A percentile compares a stretch with the other conserved stretches of the same genome.
Conservation (phyloP, 2,329 filamentous ascomycete species). For the Fusarium longipes region DNA sequence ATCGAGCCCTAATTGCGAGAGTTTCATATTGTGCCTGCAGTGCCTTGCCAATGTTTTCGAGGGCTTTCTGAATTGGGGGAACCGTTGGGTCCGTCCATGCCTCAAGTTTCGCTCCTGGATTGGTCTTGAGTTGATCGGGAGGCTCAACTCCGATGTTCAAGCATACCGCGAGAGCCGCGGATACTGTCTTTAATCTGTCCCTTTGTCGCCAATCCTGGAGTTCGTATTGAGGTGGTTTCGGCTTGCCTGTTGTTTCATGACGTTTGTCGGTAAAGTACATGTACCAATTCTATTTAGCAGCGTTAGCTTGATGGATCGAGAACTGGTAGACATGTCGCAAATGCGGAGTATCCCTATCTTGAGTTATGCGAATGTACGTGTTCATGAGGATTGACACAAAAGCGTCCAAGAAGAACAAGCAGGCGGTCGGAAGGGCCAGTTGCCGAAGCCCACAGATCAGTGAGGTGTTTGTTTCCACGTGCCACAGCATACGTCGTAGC, state of each 20-base stretch:
- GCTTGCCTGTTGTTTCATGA: slow-evolving; percentile 92
- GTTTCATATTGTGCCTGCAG: slow-evolving; percentile 98
- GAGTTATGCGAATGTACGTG: background rate
- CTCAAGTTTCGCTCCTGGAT: slow-evolving; percentile 90
- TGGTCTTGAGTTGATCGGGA: slow-evolving; percentile 95
- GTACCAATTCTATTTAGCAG: slow-evolving; percentile 82
- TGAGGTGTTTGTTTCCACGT: background rate
- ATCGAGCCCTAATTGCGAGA: slow-evolving; percentile 91
- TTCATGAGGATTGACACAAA: background rate
- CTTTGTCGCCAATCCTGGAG: slow-evolving; percentile 98
- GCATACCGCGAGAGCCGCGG: slow-evolving; percentile 91
- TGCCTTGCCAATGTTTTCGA: slow-evolving; percentile 95
- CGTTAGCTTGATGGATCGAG: slow-evolving; percentile 22
- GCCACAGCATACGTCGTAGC: slow-evolving; percentile 1
- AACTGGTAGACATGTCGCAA: background rate
- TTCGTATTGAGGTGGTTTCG: slow-evolving; percentile 73
- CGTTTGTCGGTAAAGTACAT: slow-evolving; percentile 99
- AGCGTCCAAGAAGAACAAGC: background rate
- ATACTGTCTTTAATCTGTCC: slow-evolving; percentile 95
- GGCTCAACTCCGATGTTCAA: slow-evolving; percentile 98
- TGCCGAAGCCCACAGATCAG: background rate
- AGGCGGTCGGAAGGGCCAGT: background rate
- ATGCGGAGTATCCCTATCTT: background rate
- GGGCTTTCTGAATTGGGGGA: slow-evolving; percentile 81
- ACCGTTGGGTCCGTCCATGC: slow-evolving; percentile 95